Conservation (phyloP, 2,329 filamentous ascomycete genomes). For the Polytolypa hystricis region DNA sequence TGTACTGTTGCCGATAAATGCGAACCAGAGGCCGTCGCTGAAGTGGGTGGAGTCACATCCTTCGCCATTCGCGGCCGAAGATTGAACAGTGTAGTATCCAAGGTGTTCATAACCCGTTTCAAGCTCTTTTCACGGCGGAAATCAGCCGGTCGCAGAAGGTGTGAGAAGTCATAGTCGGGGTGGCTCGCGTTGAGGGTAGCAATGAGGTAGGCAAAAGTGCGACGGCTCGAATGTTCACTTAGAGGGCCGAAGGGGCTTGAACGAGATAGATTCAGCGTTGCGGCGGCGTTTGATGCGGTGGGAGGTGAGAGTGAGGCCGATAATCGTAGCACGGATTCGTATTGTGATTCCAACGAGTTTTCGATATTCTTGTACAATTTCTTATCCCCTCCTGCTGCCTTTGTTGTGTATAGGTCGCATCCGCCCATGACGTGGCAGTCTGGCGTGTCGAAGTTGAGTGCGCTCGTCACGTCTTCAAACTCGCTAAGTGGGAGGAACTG, state of each 20-base stretch:
- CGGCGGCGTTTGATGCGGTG: constrained; percentile 58
- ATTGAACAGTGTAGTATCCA: constrained; percentile 81
- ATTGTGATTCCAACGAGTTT: constrained; percentile 77
- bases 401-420: constrained; percentile 95
- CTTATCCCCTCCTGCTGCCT: constrained; percentile 89
- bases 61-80: constrained; percentile 54
- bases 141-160: constrained; percentile 76
- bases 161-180: constrained; percentile 93
- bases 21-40: constrained; percentile 33
- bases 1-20: constrained; percentile 43
- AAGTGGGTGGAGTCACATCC: constrained; percentile 29
- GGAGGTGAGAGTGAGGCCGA: constrained; percentile 81
- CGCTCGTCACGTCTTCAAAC: constrained; percentile 82
- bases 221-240: constrained; percentile 74
- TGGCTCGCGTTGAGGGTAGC: constrained; percentile 94
- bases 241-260: constrained; percentile 88
- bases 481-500: constrained; percentile 87
- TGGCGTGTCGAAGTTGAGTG: constrained; percentile 89
- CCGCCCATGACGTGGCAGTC: constrained; percentile 87
- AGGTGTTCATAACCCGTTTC: constrained; percentile 69
- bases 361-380: constrained; percentile 96
- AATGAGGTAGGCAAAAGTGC: constrained; percentile 92
- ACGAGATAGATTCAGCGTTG: constrained; percentile 61
- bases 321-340: constrained; percentile 75
- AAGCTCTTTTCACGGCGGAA: constrained; percentile 77